Base-by-base conservation (phyloP, 371 early-diverging fungal genomes). In the Mortierella sp. region DNA sequence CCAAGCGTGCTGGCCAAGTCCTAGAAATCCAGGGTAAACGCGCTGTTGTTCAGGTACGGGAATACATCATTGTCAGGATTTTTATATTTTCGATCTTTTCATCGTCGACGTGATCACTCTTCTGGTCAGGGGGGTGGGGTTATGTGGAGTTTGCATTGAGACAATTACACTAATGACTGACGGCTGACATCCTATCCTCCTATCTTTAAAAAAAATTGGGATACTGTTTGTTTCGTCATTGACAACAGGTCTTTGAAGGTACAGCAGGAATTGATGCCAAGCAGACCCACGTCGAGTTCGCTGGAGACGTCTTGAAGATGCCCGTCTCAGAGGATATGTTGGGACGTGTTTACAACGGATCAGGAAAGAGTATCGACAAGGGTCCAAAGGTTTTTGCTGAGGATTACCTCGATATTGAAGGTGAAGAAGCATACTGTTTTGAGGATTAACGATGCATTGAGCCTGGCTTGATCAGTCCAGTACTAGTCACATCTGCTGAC, bases 321-420 rank as follows among this genome's bases (percentile, higher is more conserved):
- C 97, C 98, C 23, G 99, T 99, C 28, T 96, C 97, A 43, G 99
- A 99, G 86, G 99, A 99, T 84, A 97, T 99, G 96, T 89, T 99
- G 82, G 99, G 99, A 67, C 95, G 99, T 80, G 94, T 99, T 26
- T 99, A 99, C 86, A 98, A 99, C 91, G 99, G 99, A 65, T 99
- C 98, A 47, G 99, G 99, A 76, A 97, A 97, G 85, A 92, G 97
- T 32, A 99, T 99, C 73, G 99, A 99, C 85, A 96, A 97, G 78
- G 99, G 99, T 6, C 99, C 99, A 66, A 95, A 96, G 83, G 97
- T 99, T 65, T 97, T 99, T 86, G 99, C 99, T 40, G 99, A 98
- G 82, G 99, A 99, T 70, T 98, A 96, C 77, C 86, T 99, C 76
- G 99, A 99, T 84, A 99, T 99, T 79, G 93, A 99, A 75, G 98